phyloP scores from a whole-genome alignment of 2,329 filamentous ascomycete genomes.

The Daldinia sp. region DNA sequence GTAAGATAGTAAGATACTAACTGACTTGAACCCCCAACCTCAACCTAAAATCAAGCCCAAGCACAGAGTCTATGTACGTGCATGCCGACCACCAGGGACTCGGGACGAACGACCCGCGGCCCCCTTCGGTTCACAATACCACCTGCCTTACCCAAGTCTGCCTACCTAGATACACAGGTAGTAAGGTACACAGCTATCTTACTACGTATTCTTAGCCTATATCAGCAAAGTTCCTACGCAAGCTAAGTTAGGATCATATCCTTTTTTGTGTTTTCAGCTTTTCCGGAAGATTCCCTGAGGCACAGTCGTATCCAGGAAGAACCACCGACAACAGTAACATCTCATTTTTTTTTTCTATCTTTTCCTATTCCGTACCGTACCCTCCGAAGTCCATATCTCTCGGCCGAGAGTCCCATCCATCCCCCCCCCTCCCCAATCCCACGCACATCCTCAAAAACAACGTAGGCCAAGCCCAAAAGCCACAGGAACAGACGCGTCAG shows the following conservation, averaged over 20 bases:
- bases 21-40: too few species aligned
- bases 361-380: background rate
- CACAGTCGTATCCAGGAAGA: conserved; percentile 1
- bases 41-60: too few species aligned
- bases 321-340: background rate
- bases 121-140: background rate
- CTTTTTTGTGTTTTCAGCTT: background rate
- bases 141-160: too few species aligned
- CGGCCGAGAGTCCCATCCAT: background rate
- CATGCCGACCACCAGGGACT: conserved; percentile 1
- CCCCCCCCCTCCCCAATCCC: background rate
- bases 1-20: too few species aligned
- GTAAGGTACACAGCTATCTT: background rate
- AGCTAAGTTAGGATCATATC: background rate
- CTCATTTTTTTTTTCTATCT: background rate
- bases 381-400: background rate
- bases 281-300: background rate
- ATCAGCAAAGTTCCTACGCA: background rate
- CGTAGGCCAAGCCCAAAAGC: background rate
- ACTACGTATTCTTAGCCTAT: conserved; percentile 2
- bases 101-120: conserved; percentile 5
- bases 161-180: too few species aligned
- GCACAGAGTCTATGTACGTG: too few species aligned
- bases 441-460: background rate
- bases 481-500: background rate